phyloP scores from a whole-genome alignment of 805 yeast species.

The Ogataea nonfermentans region DNA sequence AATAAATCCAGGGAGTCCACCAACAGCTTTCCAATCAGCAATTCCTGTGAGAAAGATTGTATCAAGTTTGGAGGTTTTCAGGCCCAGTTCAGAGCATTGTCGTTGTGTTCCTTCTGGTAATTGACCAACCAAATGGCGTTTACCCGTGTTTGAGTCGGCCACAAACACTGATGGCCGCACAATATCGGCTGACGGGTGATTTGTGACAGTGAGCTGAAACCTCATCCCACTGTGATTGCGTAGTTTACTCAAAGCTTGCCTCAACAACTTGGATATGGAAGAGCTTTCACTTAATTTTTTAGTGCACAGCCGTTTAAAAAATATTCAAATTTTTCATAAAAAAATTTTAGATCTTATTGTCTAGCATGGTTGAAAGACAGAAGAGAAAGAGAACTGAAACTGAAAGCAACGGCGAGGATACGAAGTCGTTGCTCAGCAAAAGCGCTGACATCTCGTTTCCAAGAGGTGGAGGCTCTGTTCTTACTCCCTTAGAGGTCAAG shows the following conservation, averaged over 20 bases:
- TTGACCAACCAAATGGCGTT: conserved; percentile 69
- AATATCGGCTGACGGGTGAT: conserved; percentile 64
- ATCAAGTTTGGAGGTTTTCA: conserved; percentile 55
- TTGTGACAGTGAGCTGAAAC: conserved; percentile 50
- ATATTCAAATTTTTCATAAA: conserved; percentile 10
- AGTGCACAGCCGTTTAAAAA: conserved; percentile 8
- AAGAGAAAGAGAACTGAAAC: conserved; percentile 46
- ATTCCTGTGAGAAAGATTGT: conserved; percentile 77
- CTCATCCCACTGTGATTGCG: conserved; percentile 24
- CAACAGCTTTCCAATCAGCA: conserved; percentile 72
- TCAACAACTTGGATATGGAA: conserved; percentile 7
- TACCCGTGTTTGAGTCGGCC: conserved; percentile 47
- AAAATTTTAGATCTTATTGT: conserved; percentile 14
- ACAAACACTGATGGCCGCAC: conserved; percentile 55
- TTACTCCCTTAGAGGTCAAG: conserved; percentile 87
- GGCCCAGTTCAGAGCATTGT: conserved; percentile 56
- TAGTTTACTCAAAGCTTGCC: background rate
- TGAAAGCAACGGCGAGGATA: conserved; percentile 18
- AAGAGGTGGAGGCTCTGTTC: conserved; percentile 89
- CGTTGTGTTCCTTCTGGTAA: conserved; percentile 88
- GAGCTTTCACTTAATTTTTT: background rate
- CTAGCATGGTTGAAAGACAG: conserved; percentile 23
- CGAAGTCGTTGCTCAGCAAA: conserved; percentile 30
- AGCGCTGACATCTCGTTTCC: conserved; percentile 69
- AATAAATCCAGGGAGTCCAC: conserved; percentile 91